A percentile compares a stretch with the other conserved stretches of the same genome.
These are phyloP conservation scores for Kurtzmaniella fragi DNA, from an alignment of 805 yeast species.

Conservation along the genomic window DNA sequence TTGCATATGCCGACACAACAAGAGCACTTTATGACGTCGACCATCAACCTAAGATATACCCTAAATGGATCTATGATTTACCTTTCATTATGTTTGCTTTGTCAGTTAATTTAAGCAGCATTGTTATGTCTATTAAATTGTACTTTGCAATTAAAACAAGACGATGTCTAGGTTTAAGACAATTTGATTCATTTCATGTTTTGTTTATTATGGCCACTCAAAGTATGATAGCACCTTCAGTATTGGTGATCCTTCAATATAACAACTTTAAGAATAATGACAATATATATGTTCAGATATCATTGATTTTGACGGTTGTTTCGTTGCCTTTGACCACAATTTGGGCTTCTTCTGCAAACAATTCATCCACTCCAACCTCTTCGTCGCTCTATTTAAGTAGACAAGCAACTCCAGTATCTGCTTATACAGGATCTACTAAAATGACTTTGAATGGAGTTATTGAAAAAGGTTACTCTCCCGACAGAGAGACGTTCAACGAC, in stretches of 20 bases:
- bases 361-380: slow-evolving; percentile 23
- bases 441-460: too few relatives aligned
- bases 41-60: slow-evolving; percentile 2
- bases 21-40: slow-evolving; percentile 6
- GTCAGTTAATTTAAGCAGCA: slow-evolving; percentile 59
- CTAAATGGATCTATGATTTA: slow-evolving; percentile 41
- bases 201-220: slow-evolving; percentile 77
- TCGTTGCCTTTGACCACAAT: slow-evolving; percentile 79
- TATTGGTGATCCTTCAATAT: slow-evolving; percentile 56
- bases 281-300: slow-evolving; percentile 45
- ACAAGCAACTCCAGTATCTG: too few relatives aligned
- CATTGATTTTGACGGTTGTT: slow-evolving; percentile 58
- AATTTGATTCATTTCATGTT: slow-evolving; percentile 78
- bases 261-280: slow-evolving; percentile 23
- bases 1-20: slow-evolving; percentile 18
- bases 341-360: slow-evolving; percentile 79
- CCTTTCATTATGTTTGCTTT: slow-evolving; percentile 63
- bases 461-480: too few relatives aligned
- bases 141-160: slow-evolving; percentile 66
- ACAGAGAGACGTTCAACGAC: too few relatives aligned
- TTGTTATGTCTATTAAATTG: slow-evolving; percentile 61
- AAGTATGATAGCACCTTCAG: slow-evolving; percentile 74
- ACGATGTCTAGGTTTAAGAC: slow-evolving; percentile 70
- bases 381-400: slow-evolving; percentile 7
- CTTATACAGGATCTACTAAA: too few relatives aligned